These are phyloP conservation scores for Bisporella sp. DNA, from an alignment of 2,329 filamentous ascomycete species.

Conservation along the genomic window DNA sequence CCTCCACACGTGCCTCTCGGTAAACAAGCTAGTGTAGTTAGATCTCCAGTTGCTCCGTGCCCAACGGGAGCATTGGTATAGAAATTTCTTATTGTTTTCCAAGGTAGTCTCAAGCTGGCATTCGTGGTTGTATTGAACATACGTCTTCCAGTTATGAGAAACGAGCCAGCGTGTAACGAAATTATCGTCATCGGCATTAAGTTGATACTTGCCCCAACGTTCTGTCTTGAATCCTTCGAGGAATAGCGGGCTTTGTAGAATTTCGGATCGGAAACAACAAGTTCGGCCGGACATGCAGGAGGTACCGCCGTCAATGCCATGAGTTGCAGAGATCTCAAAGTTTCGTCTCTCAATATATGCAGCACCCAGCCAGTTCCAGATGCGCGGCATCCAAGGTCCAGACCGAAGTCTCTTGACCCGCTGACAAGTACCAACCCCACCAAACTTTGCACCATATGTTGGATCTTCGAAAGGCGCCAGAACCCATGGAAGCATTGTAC, in stretches of 20 bases:
- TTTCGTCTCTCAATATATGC: conserved; percentile 91
- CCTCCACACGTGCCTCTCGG: conserved; percentile 79
- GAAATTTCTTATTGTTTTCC: conserved; percentile 80
- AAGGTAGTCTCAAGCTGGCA: conserved; percentile 90
- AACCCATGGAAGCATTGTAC: conserved; percentile 82
- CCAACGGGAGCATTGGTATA: conserved; percentile 92
- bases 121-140: conserved; percentile 87
- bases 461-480: conserved; percentile 81
- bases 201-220: conserved; percentile 78
- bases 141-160: conserved; percentile 85
- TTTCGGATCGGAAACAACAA: conserved; percentile 83
- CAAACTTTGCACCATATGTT: conserved; percentile 48
- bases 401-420: conserved; percentile 61
- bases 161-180: conserved; percentile 97
- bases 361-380: conserved; percentile 86
- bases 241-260: conserved; percentile 79
- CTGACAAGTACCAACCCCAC: conserved; percentile 90
- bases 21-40: conserved; percentile 84
- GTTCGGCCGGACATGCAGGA: conserved; percentile 94
- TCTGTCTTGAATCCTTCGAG: conserved; percentile 86
- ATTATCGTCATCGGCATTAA: conserved; percentile 97
- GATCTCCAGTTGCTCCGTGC: conserved; percentile 96
- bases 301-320: conserved; percentile 91
- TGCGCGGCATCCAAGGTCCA: conserved; percentile 50
- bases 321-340: conserved; percentile 94